Evolutionary conservation across 2,329 filamentous ascomycete genomes (phyloP).

Genomic region (Sarocladium oryzae): DNA sequence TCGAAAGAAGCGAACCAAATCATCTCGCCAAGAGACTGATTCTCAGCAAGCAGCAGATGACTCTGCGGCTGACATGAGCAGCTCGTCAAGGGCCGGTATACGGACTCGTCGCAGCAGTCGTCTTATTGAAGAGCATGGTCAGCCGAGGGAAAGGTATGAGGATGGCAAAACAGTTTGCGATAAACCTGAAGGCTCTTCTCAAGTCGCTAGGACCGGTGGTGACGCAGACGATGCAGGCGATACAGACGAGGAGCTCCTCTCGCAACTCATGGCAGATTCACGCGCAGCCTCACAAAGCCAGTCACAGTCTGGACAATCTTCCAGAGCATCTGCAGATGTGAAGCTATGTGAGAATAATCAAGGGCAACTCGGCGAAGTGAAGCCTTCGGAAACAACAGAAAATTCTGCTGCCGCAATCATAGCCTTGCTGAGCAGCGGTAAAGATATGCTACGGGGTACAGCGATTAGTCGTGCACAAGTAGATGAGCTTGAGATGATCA

Average conservation of each 20-base stretch:
- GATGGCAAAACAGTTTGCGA: neutral
- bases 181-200: neutral
- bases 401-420: slow-evolving; percentile 17
- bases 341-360: slow-evolving; percentile 13
- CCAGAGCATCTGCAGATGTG: slow-evolving; percentile 3
- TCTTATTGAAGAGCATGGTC: neutral
- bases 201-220: neutral
- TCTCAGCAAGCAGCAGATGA: neutral
- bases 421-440: slow-evolving; percentile 26
- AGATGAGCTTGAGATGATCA: slow-evolving; percentile 65
- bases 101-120: neutral
- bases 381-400: no score
- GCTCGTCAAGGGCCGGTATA: neutral
- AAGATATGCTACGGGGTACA: slow-evolving; percentile 53
- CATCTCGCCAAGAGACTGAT: neutral
- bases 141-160: neutral
- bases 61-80: neutral
- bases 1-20: neutral
- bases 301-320: slow-evolving; percentile 12
- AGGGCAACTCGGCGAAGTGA: neutral
- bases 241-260: slow-evolving; percentile 35
- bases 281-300: slow-evolving; percentile 30
- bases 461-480: slow-evolving; percentile 60
- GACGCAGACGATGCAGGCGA: slow-evolving; percentile 25
- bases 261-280: slow-evolving; percentile 35